These are phyloP conservation scores for Ulota crispa DNA, from an alignment of 225 moss, liverwort and hornwort genomes.

Conservation along the genomic window DNA sequence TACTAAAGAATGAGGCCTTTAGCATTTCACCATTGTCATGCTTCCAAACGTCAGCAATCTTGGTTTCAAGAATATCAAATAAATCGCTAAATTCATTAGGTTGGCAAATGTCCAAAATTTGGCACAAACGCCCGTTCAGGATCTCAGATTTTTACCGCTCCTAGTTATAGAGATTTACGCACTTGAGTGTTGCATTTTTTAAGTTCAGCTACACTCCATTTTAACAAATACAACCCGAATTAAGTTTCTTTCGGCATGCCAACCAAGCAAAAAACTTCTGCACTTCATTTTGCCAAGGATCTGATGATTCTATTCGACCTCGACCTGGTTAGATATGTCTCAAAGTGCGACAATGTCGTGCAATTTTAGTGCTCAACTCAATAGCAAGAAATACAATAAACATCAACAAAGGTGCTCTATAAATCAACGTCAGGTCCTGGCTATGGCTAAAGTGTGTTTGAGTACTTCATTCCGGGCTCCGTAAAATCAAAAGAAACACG, in stretches of 20 bases:
- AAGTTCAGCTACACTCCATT: background rate
- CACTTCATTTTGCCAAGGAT: background rate
- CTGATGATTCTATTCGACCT: background rate
- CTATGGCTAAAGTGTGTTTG: background rate
- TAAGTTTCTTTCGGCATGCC: background rate
- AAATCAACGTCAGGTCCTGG: background rate
- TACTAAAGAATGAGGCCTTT: background rate
- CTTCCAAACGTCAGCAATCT: background rate
- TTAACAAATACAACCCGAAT: background rate
- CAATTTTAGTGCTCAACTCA: background rate
- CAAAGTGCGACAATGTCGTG: background rate
- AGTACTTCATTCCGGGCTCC: background rate
- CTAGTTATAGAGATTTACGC: background rate
- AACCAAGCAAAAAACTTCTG: background rate
- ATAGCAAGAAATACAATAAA: background rate
- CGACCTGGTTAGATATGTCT: background rate
- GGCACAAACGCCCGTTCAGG: background rate
- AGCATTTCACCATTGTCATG: background rate
- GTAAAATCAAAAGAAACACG: background rate
- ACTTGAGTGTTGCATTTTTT: background rate
- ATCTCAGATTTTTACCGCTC: background rate
- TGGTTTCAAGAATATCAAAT: background rate
- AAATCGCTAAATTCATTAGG: background rate
- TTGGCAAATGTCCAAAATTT: background rate
- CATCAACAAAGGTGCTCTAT: background rate